Evolutionary conservation across 1,139 yeast species (phyloP), one percentile per base, ranked within the genome.

Genomic region (Pneumocystis wakefieldiae): DNA sequence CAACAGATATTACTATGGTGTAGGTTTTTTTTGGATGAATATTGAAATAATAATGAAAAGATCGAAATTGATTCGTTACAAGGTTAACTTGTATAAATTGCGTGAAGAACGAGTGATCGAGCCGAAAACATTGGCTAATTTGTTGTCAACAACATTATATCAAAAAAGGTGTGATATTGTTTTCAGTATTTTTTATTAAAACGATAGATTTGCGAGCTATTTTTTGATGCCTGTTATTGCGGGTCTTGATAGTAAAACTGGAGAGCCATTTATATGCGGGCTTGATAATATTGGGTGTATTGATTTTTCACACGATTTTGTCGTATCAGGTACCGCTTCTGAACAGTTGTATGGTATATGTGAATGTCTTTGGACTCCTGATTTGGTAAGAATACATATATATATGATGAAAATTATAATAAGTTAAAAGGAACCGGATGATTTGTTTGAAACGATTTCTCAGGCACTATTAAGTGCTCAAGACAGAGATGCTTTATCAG

Each of bases 321-420:
- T 89, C 59, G 98, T 94, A n/a, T 80, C 92, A 67, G 99, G 99
- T 65, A 94, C 98, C 1, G 97, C 97, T 4, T 78, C 90, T 32
- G 97, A 92, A 72, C 98, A 94, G 76, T 79, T 94, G 66, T 92
- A 86, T 72, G 99, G 99, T 75, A 92, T 92, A 97, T 94, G 98
- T 76, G 98, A 92, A 77, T 82, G 95, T n/a, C 79, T 94, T 66
- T 92, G 89, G 76, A 97, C 92, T 75, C 97, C 97, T 57, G 78
- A 86, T 72, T 79, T 92, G 70, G 67, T 65, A 58, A 24, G 59
- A 35, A 32, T 14, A 17, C 29, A 38, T 39, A 6, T 39, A n/a
- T 35, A 35, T 57, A 38, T 59, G n/a, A 59, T 53, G 42, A 62
- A 60, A 17, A 37, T 64, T 55, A 42, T 61, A 62, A 65, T 64